Percentiles rank a stretch among this genome's conserved stretches.
These are phyloP conservation scores for Diospyros kaki DNA, from an alignment of 148 eudicot species.

Conservation along the genomic window DNA sequence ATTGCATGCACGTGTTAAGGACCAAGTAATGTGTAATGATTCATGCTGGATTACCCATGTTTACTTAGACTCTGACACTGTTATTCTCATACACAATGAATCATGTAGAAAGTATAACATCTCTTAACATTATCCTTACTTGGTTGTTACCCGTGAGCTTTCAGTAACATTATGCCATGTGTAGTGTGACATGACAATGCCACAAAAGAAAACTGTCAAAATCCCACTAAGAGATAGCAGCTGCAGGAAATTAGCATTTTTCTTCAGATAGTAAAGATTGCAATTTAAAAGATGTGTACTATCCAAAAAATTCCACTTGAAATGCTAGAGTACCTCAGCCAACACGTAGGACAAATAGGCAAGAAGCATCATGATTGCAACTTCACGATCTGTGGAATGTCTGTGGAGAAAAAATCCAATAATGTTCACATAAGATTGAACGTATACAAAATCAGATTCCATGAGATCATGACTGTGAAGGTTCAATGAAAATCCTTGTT, in stretches of 20 bases:
- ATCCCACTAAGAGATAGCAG: slow-evolving; percentile 65
- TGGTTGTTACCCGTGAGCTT: slow-evolving; percentile 75
- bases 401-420: slow-evolving; percentile 31
- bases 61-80: no score
- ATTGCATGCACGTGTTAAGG: no score
- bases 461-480: background rate
- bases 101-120: no score
- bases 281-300: background rate
- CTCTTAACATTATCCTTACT: slow-evolving; percentile 32
- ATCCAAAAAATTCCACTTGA: background rate
- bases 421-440: background rate
- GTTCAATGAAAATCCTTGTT: background rate
- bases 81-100: no score
- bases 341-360: slow-evolving; percentile 94
- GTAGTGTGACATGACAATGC: slow-evolving; percentile 78
- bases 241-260: slow-evolving; percentile 33
- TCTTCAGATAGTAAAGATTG: no score
- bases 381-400: slow-evolving; percentile 96
- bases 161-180: slow-evolving; percentile 86
- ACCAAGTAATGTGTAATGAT: no score
- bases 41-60: no score
- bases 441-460: background rate
- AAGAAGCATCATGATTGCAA: slow-evolving; percentile 94
- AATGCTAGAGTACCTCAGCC: slow-evolving; percentile 57
- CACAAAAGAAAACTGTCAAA: slow-evolving; percentile 74